phyloP scores from a whole-genome alignment of 2,329 filamentous ascomycete species.

The Rosellinia necatrix region DNA sequence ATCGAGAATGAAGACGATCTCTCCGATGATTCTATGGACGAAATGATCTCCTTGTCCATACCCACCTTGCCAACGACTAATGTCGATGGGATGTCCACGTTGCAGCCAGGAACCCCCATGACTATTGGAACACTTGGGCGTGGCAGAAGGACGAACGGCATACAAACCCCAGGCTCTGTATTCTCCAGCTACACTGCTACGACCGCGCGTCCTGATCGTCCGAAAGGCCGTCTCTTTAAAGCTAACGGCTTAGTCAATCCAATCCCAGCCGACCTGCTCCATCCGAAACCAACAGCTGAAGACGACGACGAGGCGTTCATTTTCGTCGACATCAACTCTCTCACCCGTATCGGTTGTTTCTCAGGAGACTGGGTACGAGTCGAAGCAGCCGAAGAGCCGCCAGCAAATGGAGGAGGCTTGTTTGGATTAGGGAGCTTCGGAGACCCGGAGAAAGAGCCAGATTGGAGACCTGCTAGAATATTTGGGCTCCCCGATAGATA shows the following conservation, averaged over 20 bases:
- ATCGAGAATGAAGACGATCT: conserved; percentile 72
- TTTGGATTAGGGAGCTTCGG: conserved; percentile 72
- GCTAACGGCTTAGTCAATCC: conserved; percentile 73
- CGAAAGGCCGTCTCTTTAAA: conserved; percentile 80
- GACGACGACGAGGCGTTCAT: conserved; percentile 90
- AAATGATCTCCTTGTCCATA: conserved; percentile 87
- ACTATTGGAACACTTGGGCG: conserved; percentile 72
- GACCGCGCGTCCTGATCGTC: conserved; percentile 74
- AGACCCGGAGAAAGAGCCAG: conserved; percentile 62
- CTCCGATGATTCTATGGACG: conserved; percentile 89
- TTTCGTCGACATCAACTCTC: conserved; percentile 84
- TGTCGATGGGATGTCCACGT: conserved; percentile 77
- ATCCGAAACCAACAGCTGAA: conserved; percentile 75
- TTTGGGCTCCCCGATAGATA: conserved; percentile 85
- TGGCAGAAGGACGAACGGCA: conserved; percentile 69
- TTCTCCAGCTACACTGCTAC: conserved; percentile 87
- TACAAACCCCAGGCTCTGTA: conserved; percentile 83
- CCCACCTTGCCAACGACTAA: conserved; percentile 78
- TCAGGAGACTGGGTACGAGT: conserved; percentile 96
- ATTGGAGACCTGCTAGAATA: conserved; percentile 84
- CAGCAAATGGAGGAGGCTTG: conserved; percentile 65
- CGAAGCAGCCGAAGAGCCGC: conserved; percentile 76
- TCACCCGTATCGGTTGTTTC: conserved; percentile 92
- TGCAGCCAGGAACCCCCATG: conserved; percentile 81
- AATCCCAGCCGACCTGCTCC: conserved; percentile 77